phyloP scores from a whole-genome alignment of 2,329 filamentous ascomycete species.

The Penicillium digitatum region DNA sequence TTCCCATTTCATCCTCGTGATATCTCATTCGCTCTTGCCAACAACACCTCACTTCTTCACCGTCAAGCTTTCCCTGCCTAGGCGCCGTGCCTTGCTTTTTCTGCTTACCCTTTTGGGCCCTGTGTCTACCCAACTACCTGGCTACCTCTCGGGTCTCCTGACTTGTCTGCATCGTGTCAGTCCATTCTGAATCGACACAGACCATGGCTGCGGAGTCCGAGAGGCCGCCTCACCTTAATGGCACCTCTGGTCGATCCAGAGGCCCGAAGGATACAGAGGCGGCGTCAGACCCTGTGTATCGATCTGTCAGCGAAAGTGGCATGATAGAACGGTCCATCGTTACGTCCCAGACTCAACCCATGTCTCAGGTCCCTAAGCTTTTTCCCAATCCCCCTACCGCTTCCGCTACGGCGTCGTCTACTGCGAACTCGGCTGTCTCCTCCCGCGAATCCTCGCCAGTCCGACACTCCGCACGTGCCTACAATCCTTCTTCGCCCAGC shows the following conservation, averaged over 20 bases:
- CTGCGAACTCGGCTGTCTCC: conserved; percentile 44
- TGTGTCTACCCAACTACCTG: conserved; percentile 26
- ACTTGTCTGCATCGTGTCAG: conserved; percentile 32
- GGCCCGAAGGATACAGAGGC: conserved; percentile 26
- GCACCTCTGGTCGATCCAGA: conserved; percentile 30
- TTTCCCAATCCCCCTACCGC: conserved; percentile 26
- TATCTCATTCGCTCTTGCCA: conserved; percentile 19
- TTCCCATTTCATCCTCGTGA: conserved; percentile 15
- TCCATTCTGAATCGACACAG: conserved; percentile 25
- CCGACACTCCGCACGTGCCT: conserved; percentile 30
- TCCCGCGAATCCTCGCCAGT: conserved; percentile 50
- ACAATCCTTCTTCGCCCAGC: conserved; percentile 31
- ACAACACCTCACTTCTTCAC: conserved; percentile 18
- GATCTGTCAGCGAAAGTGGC: conserved; percentile 30
- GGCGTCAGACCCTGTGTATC: conserved; percentile 24
- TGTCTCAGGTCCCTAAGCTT: conserved; percentile 35
- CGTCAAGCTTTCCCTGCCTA: conserved; percentile 18
- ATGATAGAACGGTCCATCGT: conserved; percentile 29
- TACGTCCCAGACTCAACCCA: conserved; percentile 27
- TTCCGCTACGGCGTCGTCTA: conserved; percentile 38
- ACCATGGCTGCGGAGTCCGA: conserved; percentile 38
- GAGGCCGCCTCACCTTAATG: conserved; percentile 35
- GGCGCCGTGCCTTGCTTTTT: conserved; percentile 21
- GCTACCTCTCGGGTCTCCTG: conserved; percentile 37
- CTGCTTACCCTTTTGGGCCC: conserved; percentile 17